A percentile compares a stretch with the other conserved stretches of the same genome.
phyloP scores from a whole-genome alignment of 225 moss, liverwort and hornwort genomes.

The Pseudoscleropodium purum region DNA sequence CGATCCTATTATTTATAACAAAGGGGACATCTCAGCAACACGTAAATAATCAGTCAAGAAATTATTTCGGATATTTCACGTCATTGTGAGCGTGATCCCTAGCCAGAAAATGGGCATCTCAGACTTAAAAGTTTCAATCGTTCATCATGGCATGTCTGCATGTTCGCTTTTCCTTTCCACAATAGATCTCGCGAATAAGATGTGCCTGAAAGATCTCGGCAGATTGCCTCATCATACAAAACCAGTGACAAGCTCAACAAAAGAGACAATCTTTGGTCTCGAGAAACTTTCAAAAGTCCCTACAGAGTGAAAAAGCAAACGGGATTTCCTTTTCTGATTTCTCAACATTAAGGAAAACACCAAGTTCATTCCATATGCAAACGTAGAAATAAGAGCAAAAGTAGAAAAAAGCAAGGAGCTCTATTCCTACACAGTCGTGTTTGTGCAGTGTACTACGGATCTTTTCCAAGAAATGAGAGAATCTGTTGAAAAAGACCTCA shows the following conservation, averaged over 20 bases:
- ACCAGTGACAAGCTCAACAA: not conserved
- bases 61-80: not conserved
- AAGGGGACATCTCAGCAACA: not conserved
- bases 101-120: conserved; percentile 5
- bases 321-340: not conserved
- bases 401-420: not conserved
- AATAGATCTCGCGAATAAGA: not conserved
- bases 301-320: not conserved
- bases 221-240: conserved; percentile 2
- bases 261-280: not conserved
- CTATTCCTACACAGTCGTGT: not conserved
- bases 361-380: not conserved
- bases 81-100: conserved; percentile 1
- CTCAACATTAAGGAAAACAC: not conserved
- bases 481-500: not conserved
- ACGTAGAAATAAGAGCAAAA: not conserved
- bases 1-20: not conserved
- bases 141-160: conserved; percentile 8
- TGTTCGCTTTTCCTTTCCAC: conserved; percentile 10
- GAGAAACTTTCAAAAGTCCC: not conserved
- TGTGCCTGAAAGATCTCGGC: conserved; percentile 5
- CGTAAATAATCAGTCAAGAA: not conserved
- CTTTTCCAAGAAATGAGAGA: not conserved
- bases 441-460: not conserved
- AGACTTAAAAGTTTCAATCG: not conserved